A percentile compares a stretch with the other conserved stretches of the same genome.
phyloP scores from a whole-genome alignment of 352 stramenopile genomes.

The Phytophthora nicotianae region DNA sequence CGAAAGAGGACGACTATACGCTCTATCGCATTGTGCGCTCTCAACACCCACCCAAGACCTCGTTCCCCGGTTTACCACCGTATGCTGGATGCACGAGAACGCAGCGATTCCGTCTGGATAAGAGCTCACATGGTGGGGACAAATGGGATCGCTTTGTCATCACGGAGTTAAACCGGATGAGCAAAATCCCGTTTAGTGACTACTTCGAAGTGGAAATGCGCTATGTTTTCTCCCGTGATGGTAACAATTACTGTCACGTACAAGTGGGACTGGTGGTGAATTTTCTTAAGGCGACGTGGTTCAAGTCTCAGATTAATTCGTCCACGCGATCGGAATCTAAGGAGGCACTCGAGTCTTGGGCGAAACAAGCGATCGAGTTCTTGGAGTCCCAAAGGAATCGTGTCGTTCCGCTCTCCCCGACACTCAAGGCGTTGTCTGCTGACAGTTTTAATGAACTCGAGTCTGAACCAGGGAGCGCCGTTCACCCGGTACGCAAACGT shows the following conservation, averaged over 20 bases:
- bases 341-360: slow-evolving; percentile 68
- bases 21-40: slow-evolving; percentile 50
- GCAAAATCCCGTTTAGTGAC: slow-evolving; percentile 79
- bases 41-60: slow-evolving; percentile 66
- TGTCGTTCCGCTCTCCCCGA: slow-evolving; percentile 24
- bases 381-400: slow-evolving; percentile 44
- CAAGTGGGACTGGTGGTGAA: slow-evolving; percentile 75
- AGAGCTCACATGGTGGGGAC: slow-evolving; percentile 41
- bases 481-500: slow-evolving; percentile 26
- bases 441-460: slow-evolving; percentile 33
- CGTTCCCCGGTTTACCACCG: slow-evolving; percentile 59
- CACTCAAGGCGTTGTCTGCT: slow-evolving; percentile 17
- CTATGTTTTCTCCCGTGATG: slow-evolving; percentile 77
- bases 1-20: slow-evolving; percentile 56
- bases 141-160: slow-evolving; percentile 69
- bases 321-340: slow-evolving; percentile 76
- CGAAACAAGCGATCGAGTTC: slow-evolving; percentile 54
- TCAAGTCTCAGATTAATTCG: slow-evolving; percentile 85
- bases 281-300: slow-evolving; percentile 84
- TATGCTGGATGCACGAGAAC: slow-evolving; percentile 55
- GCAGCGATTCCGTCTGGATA: slow-evolving; percentile 59
- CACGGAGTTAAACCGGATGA: slow-evolving; percentile 69
- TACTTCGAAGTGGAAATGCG: slow-evolving; percentile 87
- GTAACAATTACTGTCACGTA: slow-evolving; percentile 77
- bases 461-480: slow-evolving; percentile 13